Base-by-base conservation (phyloP, 1,139 yeast genomes). In the Geotrichum australiense region DNA sequence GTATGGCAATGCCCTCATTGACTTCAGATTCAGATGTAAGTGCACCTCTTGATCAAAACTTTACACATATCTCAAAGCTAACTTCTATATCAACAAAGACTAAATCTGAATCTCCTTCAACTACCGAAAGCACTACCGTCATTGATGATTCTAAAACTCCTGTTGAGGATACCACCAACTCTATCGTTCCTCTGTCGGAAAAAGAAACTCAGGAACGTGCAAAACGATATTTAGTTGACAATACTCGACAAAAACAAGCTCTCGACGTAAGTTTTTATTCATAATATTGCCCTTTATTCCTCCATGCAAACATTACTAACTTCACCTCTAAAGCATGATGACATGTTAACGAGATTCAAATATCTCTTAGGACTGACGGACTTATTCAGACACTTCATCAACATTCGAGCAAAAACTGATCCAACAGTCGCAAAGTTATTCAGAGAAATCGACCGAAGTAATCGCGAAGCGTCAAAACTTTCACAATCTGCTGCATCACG, bases 311-410 rank as follows among this genome's bases (percentile, higher is more conserved):
- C 50, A 52, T 37, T 59, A 57, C 43, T 41, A 52, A 37, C 49
- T 41, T 20, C 50, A 58, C 42, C 46, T 33, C 52, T 50, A 35
- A 50, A 54, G 45, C 33, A 37, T 20, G 50, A 42, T 26, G 53
- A 50, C 34, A 40, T 47, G 37, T 28, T 86, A 22, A 79, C 73
- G 53, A 68, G 98, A 47, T 86, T 86, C 67, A 78, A 78, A 55
- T 86, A 89, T 60, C 69, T 91, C 35, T 65, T 91, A 38, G 89
- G 93, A 0, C 68, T 91, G 40, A 85, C 96, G 3, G 94, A 86
- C 41, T 69, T 89, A 42, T 91, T 91, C 59, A 77, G 94, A 39
- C 93, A 89, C 58, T 91, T 91, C 60, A 86, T 91, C 50, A 93
- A 87, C 56, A 69, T 80, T 38, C 77, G 81, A 50, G 91, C 94